phyloP scores from a whole-genome alignment of 2,329 filamentous ascomycete species.

The Hymenoscyphus infarciens region DNA sequence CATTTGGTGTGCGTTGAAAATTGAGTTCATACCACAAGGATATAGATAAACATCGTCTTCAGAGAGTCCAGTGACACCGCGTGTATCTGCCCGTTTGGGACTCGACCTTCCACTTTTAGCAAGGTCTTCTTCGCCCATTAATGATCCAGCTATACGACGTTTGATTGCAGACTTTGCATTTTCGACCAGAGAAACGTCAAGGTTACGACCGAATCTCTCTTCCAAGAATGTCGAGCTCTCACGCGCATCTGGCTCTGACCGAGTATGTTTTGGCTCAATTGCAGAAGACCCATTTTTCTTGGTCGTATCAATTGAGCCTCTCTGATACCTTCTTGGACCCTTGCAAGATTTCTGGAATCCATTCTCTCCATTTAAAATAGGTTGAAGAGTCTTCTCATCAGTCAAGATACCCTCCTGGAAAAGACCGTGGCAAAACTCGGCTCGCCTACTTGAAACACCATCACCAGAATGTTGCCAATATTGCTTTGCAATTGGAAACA shows the following conservation, averaged over 20 bases:
- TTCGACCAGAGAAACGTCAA: slow-evolving; percentile 73
- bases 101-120: slow-evolving; percentile 49
- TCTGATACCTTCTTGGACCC: slow-evolving; percentile 79
- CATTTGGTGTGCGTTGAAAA: slow-evolving; percentile 80
- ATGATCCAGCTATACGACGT: slow-evolving; percentile 81
- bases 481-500: slow-evolving; percentile 75
- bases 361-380: slow-evolving; percentile 20
- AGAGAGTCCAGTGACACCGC: slow-evolving; percentile 62
- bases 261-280: neutral
- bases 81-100: slow-evolving; percentile 45
- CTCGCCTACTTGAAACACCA: slow-evolving; percentile 84
- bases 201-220: slow-evolving; percentile 88
- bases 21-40: slow-evolving; percentile 90
- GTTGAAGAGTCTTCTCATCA: slow-evolving; percentile 38
- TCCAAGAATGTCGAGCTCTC: slow-evolving; percentile 84
- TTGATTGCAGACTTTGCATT: slow-evolving; percentile 84
- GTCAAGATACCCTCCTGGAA: slow-evolving; percentile 66
- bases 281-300: slow-evolving; percentile 7
- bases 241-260: slow-evolving; percentile 34
- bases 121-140: slow-evolving; percentile 69
- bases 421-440: slow-evolving; percentile 80
- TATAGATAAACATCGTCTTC: slow-evolving; percentile 89
- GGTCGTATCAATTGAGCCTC: slow-evolving; percentile 47
- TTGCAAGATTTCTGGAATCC: slow-evolving; percentile 42
- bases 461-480: slow-evolving; percentile 98